A percentile compares a stretch with the other conserved stretches of the same genome.
phyloP scores from a whole-genome alignment of 164 flowering plant species.

The Pachysandra terminalis region DNA sequence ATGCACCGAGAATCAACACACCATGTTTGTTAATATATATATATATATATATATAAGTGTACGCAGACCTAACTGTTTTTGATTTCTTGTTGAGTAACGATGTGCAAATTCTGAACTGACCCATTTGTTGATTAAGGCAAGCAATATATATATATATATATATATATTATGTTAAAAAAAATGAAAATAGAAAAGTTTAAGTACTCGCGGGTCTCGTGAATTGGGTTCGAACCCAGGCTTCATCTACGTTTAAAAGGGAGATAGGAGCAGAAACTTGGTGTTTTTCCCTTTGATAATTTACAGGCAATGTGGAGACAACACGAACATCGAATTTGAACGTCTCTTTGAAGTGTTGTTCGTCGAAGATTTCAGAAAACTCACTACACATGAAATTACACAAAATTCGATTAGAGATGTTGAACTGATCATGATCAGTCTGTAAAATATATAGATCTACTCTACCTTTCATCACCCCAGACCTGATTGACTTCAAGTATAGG shows the following conservation, averaged over 20 bases:
- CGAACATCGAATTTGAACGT: conserved; percentile 28
- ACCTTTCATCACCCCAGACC: conserved; percentile 31
- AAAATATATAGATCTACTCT: neutral
- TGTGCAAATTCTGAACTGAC: too few relatives aligned
- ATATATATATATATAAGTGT: too few relatives aligned
- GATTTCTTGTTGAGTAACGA: too few relatives aligned
- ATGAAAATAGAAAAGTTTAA: neutral
- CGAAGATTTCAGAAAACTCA: conserved; percentile 44
- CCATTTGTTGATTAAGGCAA: too few relatives aligned
- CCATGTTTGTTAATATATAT: conserved; percentile 6
- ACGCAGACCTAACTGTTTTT: too few relatives aligned
- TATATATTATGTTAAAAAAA: neutral
- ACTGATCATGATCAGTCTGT: too few relatives aligned
- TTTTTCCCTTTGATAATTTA: conserved; percentile 18
- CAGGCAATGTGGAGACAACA: conserved; percentile 32
- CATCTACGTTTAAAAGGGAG: conserved; percentile 16
- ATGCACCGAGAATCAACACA: conserved; percentile 15
- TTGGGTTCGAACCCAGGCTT: conserved; percentile 28
- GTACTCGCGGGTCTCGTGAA: conserved; percentile 15
- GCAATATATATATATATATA: too few relatives aligned
- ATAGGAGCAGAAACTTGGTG: conserved; percentile 9
- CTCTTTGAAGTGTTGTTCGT: conserved; percentile 31
- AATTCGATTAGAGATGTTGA: too few relatives aligned
- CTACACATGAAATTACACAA: conserved; percentile 13
- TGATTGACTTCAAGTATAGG: conserved; percentile 22